phyloP scores from a whole-genome alignment of 169 alveolate genomes.

The Eimeria sp. region DNA sequence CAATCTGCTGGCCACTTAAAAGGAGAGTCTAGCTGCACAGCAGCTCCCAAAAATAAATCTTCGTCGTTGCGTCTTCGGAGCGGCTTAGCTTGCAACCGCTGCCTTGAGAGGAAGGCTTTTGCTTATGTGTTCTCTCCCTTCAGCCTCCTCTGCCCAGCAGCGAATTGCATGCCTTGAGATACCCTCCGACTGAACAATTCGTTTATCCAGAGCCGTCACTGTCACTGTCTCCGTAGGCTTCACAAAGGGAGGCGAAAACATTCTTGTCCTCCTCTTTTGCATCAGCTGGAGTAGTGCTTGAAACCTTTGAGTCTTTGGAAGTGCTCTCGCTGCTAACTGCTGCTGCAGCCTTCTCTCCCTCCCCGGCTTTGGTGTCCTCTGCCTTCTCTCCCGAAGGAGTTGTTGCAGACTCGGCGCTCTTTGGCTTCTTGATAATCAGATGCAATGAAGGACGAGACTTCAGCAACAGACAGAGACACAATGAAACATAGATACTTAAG shows the following conservation, averaged over 20 bases:
- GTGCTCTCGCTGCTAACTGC: neutral
- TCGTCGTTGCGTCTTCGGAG: neutral
- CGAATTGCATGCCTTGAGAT: neutral
- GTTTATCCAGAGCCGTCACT: neutral
- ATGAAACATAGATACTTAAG: too few species aligned
- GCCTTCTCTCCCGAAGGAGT: neutral
- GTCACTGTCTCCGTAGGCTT: constrained; percentile 64
- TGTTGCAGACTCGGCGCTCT: neutral
- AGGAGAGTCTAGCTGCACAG: neutral
- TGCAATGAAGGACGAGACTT: constrained; percentile 29
- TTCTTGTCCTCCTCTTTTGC: neutral
- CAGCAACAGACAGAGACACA: too few species aligned
- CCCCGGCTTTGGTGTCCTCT: neutral
- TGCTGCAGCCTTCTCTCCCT: neutral
- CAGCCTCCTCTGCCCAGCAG: neutral
- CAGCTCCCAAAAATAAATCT: neutral
- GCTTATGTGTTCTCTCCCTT: neutral
- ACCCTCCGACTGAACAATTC: neutral
- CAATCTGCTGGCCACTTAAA: neutral
- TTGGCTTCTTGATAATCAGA: constrained; percentile 16
- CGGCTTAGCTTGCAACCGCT: neutral
- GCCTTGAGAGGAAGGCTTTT: neutral
- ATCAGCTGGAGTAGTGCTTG: neutral
- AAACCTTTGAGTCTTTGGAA: neutral
- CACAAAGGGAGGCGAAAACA: constrained; percentile 47